Base-by-base conservation (phyloP, 2,329 filamentous ascomycete species). In the Neonectria neomacrospora region DNA sequence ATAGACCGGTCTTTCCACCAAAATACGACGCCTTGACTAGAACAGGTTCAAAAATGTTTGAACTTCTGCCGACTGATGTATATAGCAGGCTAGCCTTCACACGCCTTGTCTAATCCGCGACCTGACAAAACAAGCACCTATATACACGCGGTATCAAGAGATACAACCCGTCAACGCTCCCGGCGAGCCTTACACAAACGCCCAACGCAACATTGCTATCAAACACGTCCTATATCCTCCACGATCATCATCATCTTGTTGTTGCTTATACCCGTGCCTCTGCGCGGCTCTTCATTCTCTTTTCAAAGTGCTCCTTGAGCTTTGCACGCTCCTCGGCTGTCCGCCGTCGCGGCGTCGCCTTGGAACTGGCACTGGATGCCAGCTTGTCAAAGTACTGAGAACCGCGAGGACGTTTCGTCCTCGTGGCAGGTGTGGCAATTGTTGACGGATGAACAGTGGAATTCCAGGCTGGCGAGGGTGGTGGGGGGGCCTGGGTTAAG, bases 1-100 rank as follows among this genome's bases (percentile, higher is more conserved):
- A 75, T 70, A 72, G 65, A 74, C 64, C 64, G 66, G 55, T 69
- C 69, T 72, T 71, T 70, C 64, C 70, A 68, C 37, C 68, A 64
- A 69, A 62, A 54, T 32, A 50, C 50, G 45, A 37, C 39, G 48
- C 32, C 41, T 50, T 45, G 32, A 23, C 20, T 58, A n/a, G 20
- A 18, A 45, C 28, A 23, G 9, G 18, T 30, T 34, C 7, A 11
- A 22, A 7, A 54, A 26, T 52, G 16, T 28, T 20, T 45, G 20
- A n/a, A 18, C 41, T 42, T 44, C 18, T 5, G 12, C 22, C 30
- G 10, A 37, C 28, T 7, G 32, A 37, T 16, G 10, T 7, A 34
- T 18, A 9, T n/a, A 52, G 20, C 30, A 52, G 39, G 7, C 28
- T 18, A n/a, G 18, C n/a, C 32, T 18, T 37, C 30, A 22, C 30